These are phyloP conservation scores for Metschnikowia bowlesiae DNA, from an alignment of 805 yeast species.

Conservation along the genomic window DNA sequence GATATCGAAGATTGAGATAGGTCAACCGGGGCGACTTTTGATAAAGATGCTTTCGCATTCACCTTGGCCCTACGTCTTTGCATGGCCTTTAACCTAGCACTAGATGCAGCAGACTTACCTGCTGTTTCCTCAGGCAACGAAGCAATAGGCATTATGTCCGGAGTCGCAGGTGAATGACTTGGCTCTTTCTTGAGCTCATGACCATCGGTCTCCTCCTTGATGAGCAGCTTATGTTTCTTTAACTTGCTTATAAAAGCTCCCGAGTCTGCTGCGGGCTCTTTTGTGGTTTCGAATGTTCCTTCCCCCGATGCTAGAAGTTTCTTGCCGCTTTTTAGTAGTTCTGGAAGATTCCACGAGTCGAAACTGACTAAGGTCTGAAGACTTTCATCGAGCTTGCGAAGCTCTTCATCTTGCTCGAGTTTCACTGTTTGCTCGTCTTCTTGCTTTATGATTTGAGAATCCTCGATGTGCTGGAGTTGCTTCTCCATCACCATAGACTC, in stretches of 20 bases:
- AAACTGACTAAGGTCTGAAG: conserved; percentile 42
- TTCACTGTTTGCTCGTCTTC: conserved; percentile 29
- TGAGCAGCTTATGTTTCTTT: conserved; percentile 46
- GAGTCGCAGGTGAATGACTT: background rate
- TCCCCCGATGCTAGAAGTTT: conserved; percentile 66
- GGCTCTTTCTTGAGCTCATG: background rate
- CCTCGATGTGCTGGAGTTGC: conserved; percentile 15
- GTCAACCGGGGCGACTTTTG: conserved; percentile 52
- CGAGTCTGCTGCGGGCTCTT: conserved; percentile 34
- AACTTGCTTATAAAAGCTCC: conserved; percentile 43
- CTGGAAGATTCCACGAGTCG: conserved; percentile 47
- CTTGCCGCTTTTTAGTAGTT: conserved; percentile 46
- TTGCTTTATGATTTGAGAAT: conserved; percentile 21
- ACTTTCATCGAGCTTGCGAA: conserved; percentile 38
- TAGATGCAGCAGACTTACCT: conserved; percentile 33
- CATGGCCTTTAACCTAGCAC: conserved; percentile 86
- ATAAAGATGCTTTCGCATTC: conserved; percentile 49
- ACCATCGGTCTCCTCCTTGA: conserved; percentile 19
- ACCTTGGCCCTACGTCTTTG: conserved; percentile 87
- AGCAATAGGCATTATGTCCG: background rate
- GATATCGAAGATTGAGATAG: conserved; percentile 69
- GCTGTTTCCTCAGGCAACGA: conserved; percentile 16
- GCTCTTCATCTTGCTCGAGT: conserved; percentile 39
- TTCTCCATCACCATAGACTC: conserved; percentile 25
- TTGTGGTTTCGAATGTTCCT: conserved; percentile 29